Conservation (phyloP, 805 yeast species). For the Saccharomycopsis babjevae region DNA sequence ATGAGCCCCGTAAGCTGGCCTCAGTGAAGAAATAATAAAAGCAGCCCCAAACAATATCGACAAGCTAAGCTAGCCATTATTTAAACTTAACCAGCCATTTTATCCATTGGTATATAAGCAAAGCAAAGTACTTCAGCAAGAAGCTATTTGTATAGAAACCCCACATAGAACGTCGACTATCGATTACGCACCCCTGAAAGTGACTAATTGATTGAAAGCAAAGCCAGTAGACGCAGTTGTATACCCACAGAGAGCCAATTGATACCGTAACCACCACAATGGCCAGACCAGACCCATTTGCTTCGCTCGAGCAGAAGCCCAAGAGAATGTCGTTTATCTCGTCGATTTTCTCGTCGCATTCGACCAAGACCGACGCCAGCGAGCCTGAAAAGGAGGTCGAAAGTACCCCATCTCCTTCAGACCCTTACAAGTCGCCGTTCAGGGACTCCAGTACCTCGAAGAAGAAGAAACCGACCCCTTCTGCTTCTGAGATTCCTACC, state of each 20-base stretch:
- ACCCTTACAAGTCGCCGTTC: slow-evolving; percentile 12
- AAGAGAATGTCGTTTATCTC: slow-evolving; percentile 14
- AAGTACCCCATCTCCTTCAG: background rate
- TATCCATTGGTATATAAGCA: background rate
- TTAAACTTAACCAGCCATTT: background rate
- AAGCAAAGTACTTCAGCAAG: no score
- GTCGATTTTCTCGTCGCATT: background rate
- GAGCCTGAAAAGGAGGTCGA: background rate
- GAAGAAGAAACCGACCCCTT: slow-evolving; percentile 3
- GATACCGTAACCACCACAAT: background rate
- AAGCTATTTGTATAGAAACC: no score
- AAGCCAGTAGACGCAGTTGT: no score
- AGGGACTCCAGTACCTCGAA: background rate
- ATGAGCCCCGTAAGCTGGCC: background rate
- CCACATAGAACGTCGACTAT: no score
- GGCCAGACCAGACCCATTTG: slow-evolving; percentile 17
- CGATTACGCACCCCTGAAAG: no score
- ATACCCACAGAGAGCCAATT: no score
- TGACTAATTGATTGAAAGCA: no score
- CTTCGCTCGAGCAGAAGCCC: slow-evolving; percentile 5
- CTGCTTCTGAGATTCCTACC: slow-evolving; percentile 6
- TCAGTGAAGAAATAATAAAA: background rate
- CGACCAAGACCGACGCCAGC: background rate
- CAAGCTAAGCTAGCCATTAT: background rate
- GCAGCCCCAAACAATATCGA: background rate